Evolutionary conservation across 2,329 filamentous ascomycete genomes (phyloP), one percentile per base, ranked within the genome.

Genomic region (Neospermospora avenae): DNA sequence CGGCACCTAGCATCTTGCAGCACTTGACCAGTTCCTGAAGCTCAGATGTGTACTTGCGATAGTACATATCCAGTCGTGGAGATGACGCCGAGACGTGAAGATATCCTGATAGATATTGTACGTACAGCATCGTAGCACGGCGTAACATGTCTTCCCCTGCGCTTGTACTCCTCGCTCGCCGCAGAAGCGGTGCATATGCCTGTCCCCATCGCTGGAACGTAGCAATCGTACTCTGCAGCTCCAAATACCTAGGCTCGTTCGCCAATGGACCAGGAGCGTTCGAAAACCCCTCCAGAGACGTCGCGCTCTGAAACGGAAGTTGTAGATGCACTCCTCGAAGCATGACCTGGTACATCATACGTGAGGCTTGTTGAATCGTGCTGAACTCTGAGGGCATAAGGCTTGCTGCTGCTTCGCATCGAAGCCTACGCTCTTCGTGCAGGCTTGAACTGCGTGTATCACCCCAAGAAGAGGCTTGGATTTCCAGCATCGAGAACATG

Each of bases 11-110:
- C 11, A 55, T 41, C 20, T 48, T 53, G 13, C 48, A 18, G 20
- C 57, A 8, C 22, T 14, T 22, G 4, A 61, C 54, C n/a, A 57
- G 44, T 35, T 61, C 54, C 13, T 13, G 20, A 10, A 61, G 34
- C 39, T 57, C 25, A 7, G n/a, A 22, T 3, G 54, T 57, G 20
- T 56, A 57, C 5, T 31, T 14, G 3, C 49, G 49, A 24, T 53
- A 53, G 31, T 53, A 53, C 3, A 13, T 35, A 6, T 25, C 35
- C 14, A 22, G 14, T n/a, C 20, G 13, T 20, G 49, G 16, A 3
- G 49, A 20, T 4, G 28, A 31, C 2, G 49, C 31, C 16, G 34
- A 31, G 1, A 35, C 49, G 31, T 31, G 39, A 7, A 53, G 1
- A 10, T 24, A 10, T 4, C 14, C 14, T 11, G n/a, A 14, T 10